Evolutionary conservation across 768 basidiomycete species (phyloP), one percentile per base, ranked within the genome.

Genomic region (Boletus vermiculosoides): DNA sequence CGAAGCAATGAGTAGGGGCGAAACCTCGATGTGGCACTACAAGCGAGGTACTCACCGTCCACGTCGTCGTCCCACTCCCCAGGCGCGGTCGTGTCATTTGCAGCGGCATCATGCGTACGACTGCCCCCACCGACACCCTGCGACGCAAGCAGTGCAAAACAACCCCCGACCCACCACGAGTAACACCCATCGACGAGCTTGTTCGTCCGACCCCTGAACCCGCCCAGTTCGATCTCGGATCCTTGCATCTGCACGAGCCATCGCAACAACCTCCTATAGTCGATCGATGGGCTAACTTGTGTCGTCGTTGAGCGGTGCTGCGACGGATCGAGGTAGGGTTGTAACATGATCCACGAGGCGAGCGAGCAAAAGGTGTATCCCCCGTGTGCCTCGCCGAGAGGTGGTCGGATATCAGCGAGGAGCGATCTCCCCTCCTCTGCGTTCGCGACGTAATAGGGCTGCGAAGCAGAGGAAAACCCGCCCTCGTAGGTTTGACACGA

Each of bases 141-240:
- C 28, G 82, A 84, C 55, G 91, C 90, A 0, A 97, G 73, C 9
- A 98, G 74, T 0, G 82, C 79, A 67, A 97, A 92, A 16, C 88
- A 81, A 0, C 95, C 95, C 2, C 92, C 97, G 23, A 93, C 91
- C 97, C 96, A 99, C 97, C 97, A 99, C n/a, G 90, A 87, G 72
- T 99, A 99, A 72, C 97, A 99, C 5, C 96, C 97, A 65, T 99
- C 97, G 0, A 99, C 96, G n/a, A 99, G 81, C 71, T 99, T 99
- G 71, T 98, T 99, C 61, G 93, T 92, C 52, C 97, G 78, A 0
- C 97, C 97, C 54, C 80, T 82, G 74, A 99, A 98, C 2, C 97
- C 97, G 4, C 94, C 96, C 10, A 94, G 78, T 67, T 98, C 96
- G 12, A 82, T 79, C 42, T 86, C 86, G 2, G 75, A 72, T 0